Conservation (phyloP, 225 moss, liverwort and hornwort genomes). For the Pleurozium schreberi region DNA sequence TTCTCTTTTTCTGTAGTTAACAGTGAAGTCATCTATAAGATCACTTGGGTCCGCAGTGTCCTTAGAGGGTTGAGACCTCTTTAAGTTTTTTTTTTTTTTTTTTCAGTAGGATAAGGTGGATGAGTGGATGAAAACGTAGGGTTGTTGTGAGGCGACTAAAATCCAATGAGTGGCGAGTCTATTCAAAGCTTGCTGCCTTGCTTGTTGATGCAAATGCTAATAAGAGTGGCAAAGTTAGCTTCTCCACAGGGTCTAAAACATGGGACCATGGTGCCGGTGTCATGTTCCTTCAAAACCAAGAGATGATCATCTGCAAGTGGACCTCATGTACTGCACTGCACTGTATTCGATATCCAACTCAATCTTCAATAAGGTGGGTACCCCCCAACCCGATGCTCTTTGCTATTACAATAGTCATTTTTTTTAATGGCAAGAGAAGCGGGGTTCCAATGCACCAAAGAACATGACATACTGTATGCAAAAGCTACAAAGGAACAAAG, state of each 20-base stretch:
- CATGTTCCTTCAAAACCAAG: constrained; percentile 5
- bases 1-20: no score
- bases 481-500: no score
- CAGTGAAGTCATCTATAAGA: no score
- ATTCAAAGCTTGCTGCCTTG: neutral
- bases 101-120: neutral
- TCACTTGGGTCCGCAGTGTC: no score
- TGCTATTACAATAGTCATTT: no score
- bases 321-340: neutral
- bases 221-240: neutral
- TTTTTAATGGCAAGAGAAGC: no score
- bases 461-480: no score
- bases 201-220: neutral
- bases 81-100: neutral
- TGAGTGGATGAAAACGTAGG: neutral
- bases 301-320: neutral
- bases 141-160: neutral
- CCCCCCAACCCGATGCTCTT: no score
- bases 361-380: no score
- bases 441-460: no score
- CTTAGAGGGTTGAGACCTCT: neutral
- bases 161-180: neutral
- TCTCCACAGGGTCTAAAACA: neutral
- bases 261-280: neutral
- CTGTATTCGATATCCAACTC: neutral